Evolutionary conservation across 495 filamentous ascomycete species (phyloP).

Genomic region (Podospora comata): DNA sequence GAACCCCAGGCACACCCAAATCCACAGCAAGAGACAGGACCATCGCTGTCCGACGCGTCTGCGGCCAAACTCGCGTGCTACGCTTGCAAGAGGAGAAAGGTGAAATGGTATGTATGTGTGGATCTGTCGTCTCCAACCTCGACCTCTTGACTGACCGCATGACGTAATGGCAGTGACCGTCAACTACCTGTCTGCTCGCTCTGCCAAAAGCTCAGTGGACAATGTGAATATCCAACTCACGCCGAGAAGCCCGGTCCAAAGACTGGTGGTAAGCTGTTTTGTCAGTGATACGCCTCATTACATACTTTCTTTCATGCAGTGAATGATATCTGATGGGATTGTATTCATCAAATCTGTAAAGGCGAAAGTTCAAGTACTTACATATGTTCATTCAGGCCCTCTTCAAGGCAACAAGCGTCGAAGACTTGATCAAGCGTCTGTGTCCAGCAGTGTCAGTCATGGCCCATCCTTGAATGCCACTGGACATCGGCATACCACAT

Average conservation of each 20-base stretch:
- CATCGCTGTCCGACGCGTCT: constrained; percentile 1
- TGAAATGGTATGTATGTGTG: constrained; percentile 26
- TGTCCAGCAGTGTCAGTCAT: background rate
- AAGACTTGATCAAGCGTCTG: background rate
- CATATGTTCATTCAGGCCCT: background rate
- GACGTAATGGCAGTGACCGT: constrained; percentile 15
- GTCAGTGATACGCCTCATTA: background rate
- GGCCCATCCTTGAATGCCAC: background rate
- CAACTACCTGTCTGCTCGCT: constrained; percentile 17
- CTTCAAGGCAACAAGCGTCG: background rate
- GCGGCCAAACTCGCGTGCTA: constrained; percentile 15
- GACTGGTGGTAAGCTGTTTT: constrained; percentile 23
- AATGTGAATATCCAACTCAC: constrained; percentile 21
- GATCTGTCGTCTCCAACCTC: background rate
- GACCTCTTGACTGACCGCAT: background rate
- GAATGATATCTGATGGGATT: no score
- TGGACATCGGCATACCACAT: background rate
- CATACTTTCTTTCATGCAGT: no score
- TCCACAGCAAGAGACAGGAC: background rate
- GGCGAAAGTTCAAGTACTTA: background rate
- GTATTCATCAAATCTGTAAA: background rate
- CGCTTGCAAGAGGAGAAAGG: constrained; percentile 23
- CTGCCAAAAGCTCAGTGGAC: constrained; percentile 11
- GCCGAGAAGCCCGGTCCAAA: constrained; percentile 33
- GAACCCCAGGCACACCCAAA: background rate